Percentiles rank a stretch among this genome's conserved stretches.
Evolutionary conservation across 371 early-diverging fungal species (phyloP).

Genomic region (Zancudomyces culisetae): DNA sequence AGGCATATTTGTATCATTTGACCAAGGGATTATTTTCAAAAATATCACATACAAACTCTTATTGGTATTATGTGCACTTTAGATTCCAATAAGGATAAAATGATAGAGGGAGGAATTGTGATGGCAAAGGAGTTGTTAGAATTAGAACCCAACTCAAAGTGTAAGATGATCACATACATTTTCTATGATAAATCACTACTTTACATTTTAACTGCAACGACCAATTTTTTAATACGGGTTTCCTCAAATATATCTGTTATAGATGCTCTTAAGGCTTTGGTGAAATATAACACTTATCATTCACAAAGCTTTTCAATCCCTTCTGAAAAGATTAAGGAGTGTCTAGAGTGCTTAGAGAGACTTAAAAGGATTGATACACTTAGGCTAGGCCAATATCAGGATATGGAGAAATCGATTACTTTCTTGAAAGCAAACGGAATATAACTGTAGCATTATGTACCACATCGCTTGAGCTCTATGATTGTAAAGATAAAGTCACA

Average conservation of each 20-base stretch:
- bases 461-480: too few species aligned
- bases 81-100: background rate
- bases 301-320: background rate
- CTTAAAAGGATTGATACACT: slow-evolving; percentile 35
- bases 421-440: too few species aligned
- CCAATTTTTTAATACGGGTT: background rate
- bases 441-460: too few species aligned
- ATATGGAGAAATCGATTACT: slow-evolving; percentile 9
- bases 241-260: background rate
- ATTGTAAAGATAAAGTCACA: too few species aligned
- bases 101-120: slow-evolving; percentile 13
- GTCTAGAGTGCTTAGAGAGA: slow-evolving; percentile 28
- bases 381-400: slow-evolving; percentile 39
- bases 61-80: background rate
- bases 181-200: background rate
- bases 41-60: background rate
- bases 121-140: slow-evolving; percentile 59
- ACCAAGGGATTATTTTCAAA: background rate
- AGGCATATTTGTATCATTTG: background rate
- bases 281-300: background rate
- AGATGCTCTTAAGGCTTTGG: background rate
- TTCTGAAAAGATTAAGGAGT: slow-evolving; percentile 23
- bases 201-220: background rate
- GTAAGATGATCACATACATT: slow-evolving; percentile 21
- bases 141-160: slow-evolving; percentile 38